Evolutionary conservation across 176 grass and related monocot species (phyloP).

Genomic region (Triticum timopheevii): DNA sequence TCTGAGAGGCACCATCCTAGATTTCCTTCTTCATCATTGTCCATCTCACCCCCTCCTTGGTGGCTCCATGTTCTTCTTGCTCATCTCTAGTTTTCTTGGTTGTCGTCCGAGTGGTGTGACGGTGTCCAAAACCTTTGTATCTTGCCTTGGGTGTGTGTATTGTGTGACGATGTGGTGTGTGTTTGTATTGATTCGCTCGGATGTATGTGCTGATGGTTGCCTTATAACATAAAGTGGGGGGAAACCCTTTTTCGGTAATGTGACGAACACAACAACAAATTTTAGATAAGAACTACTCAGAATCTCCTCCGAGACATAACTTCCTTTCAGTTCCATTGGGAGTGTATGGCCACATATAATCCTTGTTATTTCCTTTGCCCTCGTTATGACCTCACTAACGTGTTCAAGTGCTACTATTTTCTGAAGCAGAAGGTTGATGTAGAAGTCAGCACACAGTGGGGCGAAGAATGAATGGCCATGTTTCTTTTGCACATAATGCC

Average conservation of each 20-base stretch:
- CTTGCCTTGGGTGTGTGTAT: too few species aligned
- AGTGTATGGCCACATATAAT: constrained; percentile 57
- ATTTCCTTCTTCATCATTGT: too few species aligned
- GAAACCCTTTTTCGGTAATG: constrained; percentile 27
- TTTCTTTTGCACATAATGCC: constrained; percentile 46
- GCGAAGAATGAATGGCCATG: constrained; percentile 40
- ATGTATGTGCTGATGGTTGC: too few species aligned
- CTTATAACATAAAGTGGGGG: too few species aligned
- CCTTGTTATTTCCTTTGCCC: constrained; percentile 56
- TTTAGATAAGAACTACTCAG: constrained; percentile 48
- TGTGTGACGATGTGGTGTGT: too few species aligned
- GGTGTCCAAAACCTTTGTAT: too few species aligned
- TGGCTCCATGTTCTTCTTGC: too few species aligned
- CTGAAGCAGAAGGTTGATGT: constrained; percentile 63
- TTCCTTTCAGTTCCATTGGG: constrained; percentile 36
- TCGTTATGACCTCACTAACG: constrained; percentile 41
- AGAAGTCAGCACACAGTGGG: constrained; percentile 62
- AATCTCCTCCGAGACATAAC: constrained; percentile 44
- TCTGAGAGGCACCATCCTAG: too few species aligned
- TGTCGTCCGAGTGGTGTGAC: too few species aligned
- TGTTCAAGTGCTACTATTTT: constrained; percentile 54
- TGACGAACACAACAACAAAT: constrained; percentile 54
- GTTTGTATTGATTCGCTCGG: too few species aligned
- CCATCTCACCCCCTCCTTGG: too few species aligned
- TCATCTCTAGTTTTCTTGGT: too few species aligned